Percentiles rank a stretch among this genome's conserved stretches.
These are phyloP conservation scores for Fusarium paranaense DNA, from an alignment of 2,329 filamentous ascomycete species.

Conservation along the genomic window DNA sequence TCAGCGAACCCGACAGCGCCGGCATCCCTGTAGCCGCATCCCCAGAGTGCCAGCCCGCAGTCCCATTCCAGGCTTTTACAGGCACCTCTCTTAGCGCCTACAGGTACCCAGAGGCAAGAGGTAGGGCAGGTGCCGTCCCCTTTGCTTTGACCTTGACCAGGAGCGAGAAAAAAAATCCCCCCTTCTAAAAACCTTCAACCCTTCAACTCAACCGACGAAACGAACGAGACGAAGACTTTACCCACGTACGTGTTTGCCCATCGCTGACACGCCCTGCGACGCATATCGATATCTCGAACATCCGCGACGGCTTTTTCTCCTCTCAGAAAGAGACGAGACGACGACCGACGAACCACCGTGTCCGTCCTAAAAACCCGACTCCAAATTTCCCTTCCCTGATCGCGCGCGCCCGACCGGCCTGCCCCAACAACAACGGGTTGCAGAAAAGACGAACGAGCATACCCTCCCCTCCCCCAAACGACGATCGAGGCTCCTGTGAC, in stretches of 20 bases:
- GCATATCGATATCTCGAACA: conserved; percentile 33
- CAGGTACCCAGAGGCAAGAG: conserved; percentile 17
- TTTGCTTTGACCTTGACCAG: neutral
- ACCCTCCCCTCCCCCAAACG: neutral
- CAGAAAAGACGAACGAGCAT: neutral
- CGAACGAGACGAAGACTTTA: conserved; percentile 41
- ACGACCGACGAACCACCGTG: conserved; percentile 41
- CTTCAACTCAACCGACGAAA: conserved; percentile 43
- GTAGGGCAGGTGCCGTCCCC: neutral
- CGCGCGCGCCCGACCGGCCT: conserved; percentile 38
- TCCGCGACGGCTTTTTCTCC: conserved; percentile 20
- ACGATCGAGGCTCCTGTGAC: neutral
- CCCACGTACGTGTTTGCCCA: conserved; percentile 38
- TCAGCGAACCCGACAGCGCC: conserved; percentile 24
- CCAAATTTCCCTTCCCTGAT: conserved; percentile 38
- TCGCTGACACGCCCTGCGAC: conserved; percentile 40
- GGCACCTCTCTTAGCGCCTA: conserved; percentile 1
- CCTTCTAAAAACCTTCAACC: conserved; percentile 42
- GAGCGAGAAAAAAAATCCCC: conserved; percentile 34
- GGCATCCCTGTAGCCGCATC: conserved; percentile 28
- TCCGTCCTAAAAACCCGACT: conserved; percentile 34
- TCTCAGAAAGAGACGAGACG: conserved; percentile 4
- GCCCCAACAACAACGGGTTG: conserved; percentile 39
- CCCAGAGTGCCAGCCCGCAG: conserved; percentile 18
- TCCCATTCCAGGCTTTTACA: conserved; percentile 27